Conservation (phyloP, 2,329 filamentous ascomycete species). For the Sclerotinia subarctica region DNA sequence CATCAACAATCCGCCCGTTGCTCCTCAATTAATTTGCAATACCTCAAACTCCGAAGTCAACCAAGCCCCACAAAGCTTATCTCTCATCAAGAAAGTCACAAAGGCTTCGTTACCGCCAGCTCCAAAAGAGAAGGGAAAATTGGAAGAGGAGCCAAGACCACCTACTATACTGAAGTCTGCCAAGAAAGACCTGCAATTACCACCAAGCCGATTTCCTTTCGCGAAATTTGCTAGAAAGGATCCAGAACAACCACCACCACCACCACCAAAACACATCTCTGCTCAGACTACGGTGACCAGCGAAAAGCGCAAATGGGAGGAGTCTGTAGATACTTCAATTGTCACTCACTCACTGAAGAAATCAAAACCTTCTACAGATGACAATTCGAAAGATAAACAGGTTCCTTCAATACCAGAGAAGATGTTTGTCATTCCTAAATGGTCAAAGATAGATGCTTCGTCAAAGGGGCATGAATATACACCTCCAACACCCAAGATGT, state of each 20-base stretch:
- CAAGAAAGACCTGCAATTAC: neutral
- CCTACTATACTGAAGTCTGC: neutral
- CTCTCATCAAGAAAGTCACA: too few species aligned
- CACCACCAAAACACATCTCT: neutral
- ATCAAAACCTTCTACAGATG: slow-evolving; percentile 2
- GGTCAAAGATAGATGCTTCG: neutral
- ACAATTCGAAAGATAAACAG: neutral
- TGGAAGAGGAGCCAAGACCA: neutral
- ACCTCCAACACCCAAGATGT: too few species aligned
- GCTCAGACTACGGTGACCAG: too few species aligned
- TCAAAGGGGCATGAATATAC: neutral
- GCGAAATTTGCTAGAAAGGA: neutral
- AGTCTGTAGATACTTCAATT: neutral
- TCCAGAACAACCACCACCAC: neutral
- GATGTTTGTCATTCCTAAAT: slow-evolving; percentile 9
- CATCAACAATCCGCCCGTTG: too few species aligned
- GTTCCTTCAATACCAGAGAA: neutral
- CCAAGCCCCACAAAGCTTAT: neutral
- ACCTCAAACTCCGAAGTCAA: neutral
- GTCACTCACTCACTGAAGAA: neutral
- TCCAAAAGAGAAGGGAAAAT: neutral
- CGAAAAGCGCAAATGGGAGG: slow-evolving; percentile 11
- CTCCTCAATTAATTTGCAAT: neutral
- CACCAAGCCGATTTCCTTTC: neutral
- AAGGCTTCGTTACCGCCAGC: too few species aligned